Evolutionary conservation across 805 yeast genomes (phyloP), one percentile per base, ranked within the genome.

Genomic region (Yarrowia sp.): DNA sequence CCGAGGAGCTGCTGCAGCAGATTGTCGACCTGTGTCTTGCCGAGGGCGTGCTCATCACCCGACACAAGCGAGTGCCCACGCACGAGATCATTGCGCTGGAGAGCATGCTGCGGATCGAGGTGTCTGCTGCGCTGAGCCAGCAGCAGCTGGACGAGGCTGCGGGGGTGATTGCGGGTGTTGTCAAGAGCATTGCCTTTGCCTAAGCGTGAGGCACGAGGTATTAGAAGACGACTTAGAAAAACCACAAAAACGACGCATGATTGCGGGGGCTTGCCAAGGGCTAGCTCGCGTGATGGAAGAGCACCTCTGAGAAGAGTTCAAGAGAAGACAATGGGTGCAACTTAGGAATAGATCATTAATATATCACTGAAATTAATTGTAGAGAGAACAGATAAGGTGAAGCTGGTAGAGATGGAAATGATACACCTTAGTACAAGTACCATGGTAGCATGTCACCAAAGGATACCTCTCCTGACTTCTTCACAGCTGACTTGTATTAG

Each of bases 1-100:
- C 28, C 57, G 66, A 61, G 48, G 47, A 53, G 64, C 61, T 28
- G 60, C 76, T 93, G 65, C 96, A 90, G 75, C 77, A 77, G 62
- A 82, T 92, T 28, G 84, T 90, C 35, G 87, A 88, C 70, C 74
- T 75, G 22, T 78, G 85, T 9, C 79, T 89, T 64, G 71, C 73
- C 10, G 74, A 80, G 15, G 83, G 84, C 14, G 81, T 90, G 15
- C 80, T 91, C 67, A 80, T 92, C 53, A 80, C 86, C 43, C 84
- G 96, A 71, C 79, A 86, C 32, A 85, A 84, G 65, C 80, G 80
- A 66, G 81, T 91, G 11, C 78, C 87, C 64, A 86, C 84, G 69
- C 96, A 87, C 72, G 98, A 92, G 73, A 77, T 85, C 61, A 79
- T 89, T 67, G 91, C 95, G 9, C 75, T 86, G 47, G 80, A 83